Base-by-base conservation (phyloP, 106 monocot species). In the Allium cepa region DNA sequence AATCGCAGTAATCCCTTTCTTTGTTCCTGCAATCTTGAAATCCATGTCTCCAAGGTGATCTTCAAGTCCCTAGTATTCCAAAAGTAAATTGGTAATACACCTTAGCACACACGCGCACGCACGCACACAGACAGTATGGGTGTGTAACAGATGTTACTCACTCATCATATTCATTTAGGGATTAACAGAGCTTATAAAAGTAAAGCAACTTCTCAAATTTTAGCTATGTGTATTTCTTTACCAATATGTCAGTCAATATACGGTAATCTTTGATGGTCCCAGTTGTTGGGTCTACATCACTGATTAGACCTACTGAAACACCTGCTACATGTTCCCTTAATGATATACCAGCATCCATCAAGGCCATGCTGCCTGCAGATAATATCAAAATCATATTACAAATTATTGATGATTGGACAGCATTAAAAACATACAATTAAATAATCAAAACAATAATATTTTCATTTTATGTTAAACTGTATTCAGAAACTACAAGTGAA, bases 31-130 rank as follows among this genome's bases (percentile, higher is more conserved):
- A 75, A 97, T 90, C 77, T 97, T 97, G 68, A 97, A 97, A 56
- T 97, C 97, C 92, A 97, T 97, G 75, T 97, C 97, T 53, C 97
- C 97, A 66, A 89, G 83, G 67, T 97, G 97, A 87, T 97, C 97
- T 80, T 97, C 97, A 63, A 97, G 84, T 53, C 97, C 97, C 97
- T 97, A 28, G 47, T 7, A 56, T 59, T 59, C 51, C 64, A 28
- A 60, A 36, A 70, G 36, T 36, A 36, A 36, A 3, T 3, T 36
- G 36, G 36, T 36, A 36, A 36, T 36, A 36, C 3, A 36, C 36
- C 36, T 36, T n/a, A n/a, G n/a, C n/a, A n/a, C n/a, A n/a, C n/a
- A n/a, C n/a, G n/a, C n/a, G n/a, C n/a, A n/a, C n/a, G n/a, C n/a
- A n/a, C n/a, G n/a, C n/a, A n/a, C n/a, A n/a, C n/a, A n/a, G n/a